Conservation (phyloP, 768 basidiomycete species). For the Cystobasidium onofrii region DNA sequence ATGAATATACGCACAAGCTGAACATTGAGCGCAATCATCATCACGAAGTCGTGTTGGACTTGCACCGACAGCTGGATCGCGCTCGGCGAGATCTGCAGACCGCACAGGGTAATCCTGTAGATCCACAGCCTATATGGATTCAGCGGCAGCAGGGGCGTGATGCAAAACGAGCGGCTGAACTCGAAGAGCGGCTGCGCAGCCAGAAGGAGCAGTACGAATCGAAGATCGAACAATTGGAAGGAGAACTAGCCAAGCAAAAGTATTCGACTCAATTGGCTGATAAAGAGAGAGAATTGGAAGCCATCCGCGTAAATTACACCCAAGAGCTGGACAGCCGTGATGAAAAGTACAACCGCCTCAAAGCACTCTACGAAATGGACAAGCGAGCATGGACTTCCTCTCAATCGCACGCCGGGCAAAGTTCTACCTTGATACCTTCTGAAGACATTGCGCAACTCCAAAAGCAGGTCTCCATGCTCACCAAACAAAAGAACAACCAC, state of each 20-base stretch:
- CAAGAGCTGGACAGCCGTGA: background rate
- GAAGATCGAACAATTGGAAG: background rate
- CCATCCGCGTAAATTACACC: background rate
- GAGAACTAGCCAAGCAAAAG: background rate
- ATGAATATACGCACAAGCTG: background rate
- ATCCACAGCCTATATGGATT: background rate
- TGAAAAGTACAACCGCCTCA: background rate
- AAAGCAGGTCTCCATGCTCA: background rate
- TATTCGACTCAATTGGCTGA: background rate
- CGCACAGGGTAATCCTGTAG: background rate
- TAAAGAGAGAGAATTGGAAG: conserved; percentile 1
- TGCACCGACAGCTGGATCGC: background rate
- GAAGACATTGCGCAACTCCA: background rate
- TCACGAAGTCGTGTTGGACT: background rate
- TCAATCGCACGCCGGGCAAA: no score
- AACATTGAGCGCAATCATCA: background rate
- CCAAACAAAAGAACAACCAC: background rate
- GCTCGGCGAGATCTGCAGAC: background rate
- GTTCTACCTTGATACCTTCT: background rate
- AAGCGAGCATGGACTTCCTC: background rate
- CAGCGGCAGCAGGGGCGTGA: background rate
- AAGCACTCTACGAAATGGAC: background rate
- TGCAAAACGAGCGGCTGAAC: background rate
- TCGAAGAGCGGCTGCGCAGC: background rate
- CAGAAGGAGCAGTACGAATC: background rate